Conservation (phyloP, 169 alveolate species). For the Cryptosporidium ubiquitum region DNA sequence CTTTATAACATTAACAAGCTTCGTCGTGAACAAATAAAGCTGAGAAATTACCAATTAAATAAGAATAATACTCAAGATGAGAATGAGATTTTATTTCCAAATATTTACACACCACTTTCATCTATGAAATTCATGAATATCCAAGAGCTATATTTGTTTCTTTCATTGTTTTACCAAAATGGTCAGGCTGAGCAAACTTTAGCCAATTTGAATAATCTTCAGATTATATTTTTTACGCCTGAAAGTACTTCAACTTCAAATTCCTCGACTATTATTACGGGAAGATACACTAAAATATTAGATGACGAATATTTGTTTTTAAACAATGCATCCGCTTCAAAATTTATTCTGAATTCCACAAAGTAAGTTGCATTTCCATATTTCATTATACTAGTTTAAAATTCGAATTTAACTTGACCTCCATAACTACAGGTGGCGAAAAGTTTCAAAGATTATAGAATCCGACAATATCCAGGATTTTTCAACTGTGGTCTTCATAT, state of each 20-base stretch:
- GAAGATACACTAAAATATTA: conserved; percentile 9
- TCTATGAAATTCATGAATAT: conserved; percentile 14
- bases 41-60: background rate
- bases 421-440: conserved; percentile 22
- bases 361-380: conserved; percentile 22
- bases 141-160: conserved; percentile 30
- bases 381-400: background rate
- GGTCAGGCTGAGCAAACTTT: background rate
- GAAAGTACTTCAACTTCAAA: background rate
- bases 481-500: background rate
- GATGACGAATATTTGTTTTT: conserved; percentile 6
- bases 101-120: conserved; percentile 34
- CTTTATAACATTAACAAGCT: conserved; percentile 37
- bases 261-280: conserved; percentile 29
- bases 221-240: background rate
- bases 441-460: background rate
- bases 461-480: background rate
- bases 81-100: conserved; percentile 35
- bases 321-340: background rate
- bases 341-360: background rate
- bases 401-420: background rate
- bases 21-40: conserved; percentile 18
- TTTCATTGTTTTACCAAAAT: conserved; percentile 17
- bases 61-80: background rate
- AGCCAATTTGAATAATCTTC: background rate